Percentiles rank a stretch among this genome's conserved stretches.
phyloP scores from a whole-genome alignment of 805 yeast genomes.

The Dipodascopsis tothii region DNA sequence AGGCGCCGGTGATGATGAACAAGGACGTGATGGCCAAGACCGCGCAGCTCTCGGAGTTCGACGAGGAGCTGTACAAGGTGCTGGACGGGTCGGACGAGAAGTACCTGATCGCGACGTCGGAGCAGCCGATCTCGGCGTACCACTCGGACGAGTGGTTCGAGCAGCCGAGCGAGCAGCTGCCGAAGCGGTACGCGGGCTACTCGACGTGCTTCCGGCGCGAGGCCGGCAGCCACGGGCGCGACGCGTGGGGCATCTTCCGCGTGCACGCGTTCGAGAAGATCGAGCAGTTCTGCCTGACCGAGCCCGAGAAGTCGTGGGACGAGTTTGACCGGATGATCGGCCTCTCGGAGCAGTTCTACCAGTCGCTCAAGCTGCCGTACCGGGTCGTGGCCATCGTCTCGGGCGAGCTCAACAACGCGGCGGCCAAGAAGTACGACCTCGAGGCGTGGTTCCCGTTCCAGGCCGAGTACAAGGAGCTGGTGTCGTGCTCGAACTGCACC shows the following conservation, averaged over 20 bases:
- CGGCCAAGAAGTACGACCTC: conserved; percentile 96
- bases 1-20: conserved; percentile 99
- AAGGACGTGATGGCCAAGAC: conserved; percentile 99
- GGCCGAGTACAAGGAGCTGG: conserved; percentile 95
- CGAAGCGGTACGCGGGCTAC: conserved; percentile 94
- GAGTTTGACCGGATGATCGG: conserved; percentile 95
- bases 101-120: conserved; percentile 95
- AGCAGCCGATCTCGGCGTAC: conserved; percentile 97
- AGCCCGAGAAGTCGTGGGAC: conserved; percentile 96
- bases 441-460: conserved; percentile 99
- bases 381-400: conserved; percentile 97
- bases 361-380: conserved; percentile 87
- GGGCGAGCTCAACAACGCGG: conserved; percentile 97
- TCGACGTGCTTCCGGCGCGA: conserved; percentile 99
- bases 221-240: conserved; percentile 98
- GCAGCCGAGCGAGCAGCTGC: conserved; percentile 92
- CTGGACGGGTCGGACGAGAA: conserved; percentile 96
- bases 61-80: conserved; percentile 95
- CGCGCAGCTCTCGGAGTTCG: conserved; percentile 95
- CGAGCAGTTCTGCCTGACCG: conserved; percentile 91
- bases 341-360: conserved; percentile 84
- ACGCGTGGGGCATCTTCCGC: conserved; percentile 99
- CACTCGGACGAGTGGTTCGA: conserved; percentile 98
- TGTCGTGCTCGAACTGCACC: conserved; percentile 97
- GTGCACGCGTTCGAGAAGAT: conserved; percentile 97